A percentile compares a stretch with the other conserved stretches of the same genome.
phyloP scores from a whole-genome alignment of 148 eudicot species.

The Polygonum maritimum region DNA sequence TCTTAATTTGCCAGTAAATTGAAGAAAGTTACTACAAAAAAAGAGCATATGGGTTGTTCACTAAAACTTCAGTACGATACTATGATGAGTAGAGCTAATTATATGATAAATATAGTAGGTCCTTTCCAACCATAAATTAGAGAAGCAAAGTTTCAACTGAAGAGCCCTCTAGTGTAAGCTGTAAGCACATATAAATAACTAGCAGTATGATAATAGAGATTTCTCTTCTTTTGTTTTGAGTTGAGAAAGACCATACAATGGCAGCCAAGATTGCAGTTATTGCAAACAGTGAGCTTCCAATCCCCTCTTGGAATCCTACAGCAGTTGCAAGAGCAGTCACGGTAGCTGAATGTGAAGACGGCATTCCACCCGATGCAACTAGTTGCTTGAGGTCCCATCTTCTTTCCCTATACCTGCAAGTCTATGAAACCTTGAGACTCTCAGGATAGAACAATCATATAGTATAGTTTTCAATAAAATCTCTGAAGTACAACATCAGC shows the following conservation, averaged over 20 bases:
- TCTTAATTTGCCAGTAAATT: too few species aligned
- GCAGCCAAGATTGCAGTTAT: slow-evolving; percentile 64
- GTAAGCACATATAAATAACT: not conserved
- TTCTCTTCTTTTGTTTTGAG: not conserved
- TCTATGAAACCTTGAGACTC: slow-evolving; percentile 35
- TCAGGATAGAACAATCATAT: slow-evolving; percentile 16
- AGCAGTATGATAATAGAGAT: not conserved
- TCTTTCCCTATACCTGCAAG: slow-evolving; percentile 83
- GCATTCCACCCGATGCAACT: slow-evolving; percentile 97
- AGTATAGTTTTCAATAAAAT: not conserved
- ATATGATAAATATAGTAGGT: not conserved
- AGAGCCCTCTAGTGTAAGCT: not conserved
- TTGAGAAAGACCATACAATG: slow-evolving; percentile 52
- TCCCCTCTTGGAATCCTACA: slow-evolving; percentile 71
- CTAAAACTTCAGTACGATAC: not conserved
- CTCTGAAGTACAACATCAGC: not conserved
- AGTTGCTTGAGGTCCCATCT: slow-evolving; percentile 82
- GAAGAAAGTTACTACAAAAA: not conserved
- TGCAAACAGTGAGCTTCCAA: slow-evolving; percentile 74
- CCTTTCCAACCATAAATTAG: not conserved
- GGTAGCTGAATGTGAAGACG: slow-evolving; percentile 96
- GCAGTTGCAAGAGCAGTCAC: slow-evolving; percentile 84
- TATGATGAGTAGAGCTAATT: not conserved
- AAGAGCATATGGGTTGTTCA: not conserved
- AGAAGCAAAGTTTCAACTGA: not conserved